Evolutionary conservation across 768 basidiomycete species (phyloP), one percentile per base, ranked within the genome.

Genomic region (Boletus insuetus): DNA sequence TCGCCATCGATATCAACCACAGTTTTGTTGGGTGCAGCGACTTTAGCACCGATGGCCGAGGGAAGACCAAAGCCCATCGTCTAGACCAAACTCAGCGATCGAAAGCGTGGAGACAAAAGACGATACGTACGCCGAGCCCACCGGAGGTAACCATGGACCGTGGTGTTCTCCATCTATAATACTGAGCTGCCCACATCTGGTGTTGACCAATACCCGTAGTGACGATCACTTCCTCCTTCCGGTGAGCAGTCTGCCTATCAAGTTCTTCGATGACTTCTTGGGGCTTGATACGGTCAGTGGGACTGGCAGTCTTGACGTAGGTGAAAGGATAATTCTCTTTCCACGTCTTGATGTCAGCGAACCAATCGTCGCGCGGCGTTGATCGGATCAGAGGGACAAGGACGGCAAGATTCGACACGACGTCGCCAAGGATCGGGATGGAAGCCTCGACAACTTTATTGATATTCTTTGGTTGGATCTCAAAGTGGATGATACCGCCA

Each of bases 41-140:
- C 94, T 73, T 99, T 99, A 60, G 96, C 96, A 45, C 97, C 97
- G 54, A 98, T 91, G 46, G 94, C 91, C 0, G 93, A 79, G 2
- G 96, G 97, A 0, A 99, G 80, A 65, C 97, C 96, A 72, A 91
- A 99, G 64, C 96, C 97, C 97, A 98, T 99, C 0, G 97, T 99
- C 89, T 94, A 65, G 40, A 50, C 45, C 43, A 29, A 29, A 3
- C 31, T 54, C 24, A 56, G 45, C 13, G 16, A 40, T 37, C 9
- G 6, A 11, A n/a, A 49, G 29, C 14, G 3, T 40, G 14, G 44
- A 44, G 41, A 54, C n/a, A 26, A 12, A 46, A 34, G 17, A 20
- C 3, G 41, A 57, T 3, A 82, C 90, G 61, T 73, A 94, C 92
- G 6, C 96, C 96, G 19, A 98, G 82, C 60, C 96, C 96, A 60